A percentile compares a stretch with the other conserved stretches of the same genome.
These are phyloP conservation scores for Gymnopilus junonius DNA, from an alignment of 768 basidiomycete species.

Conservation along the genomic window DNA sequence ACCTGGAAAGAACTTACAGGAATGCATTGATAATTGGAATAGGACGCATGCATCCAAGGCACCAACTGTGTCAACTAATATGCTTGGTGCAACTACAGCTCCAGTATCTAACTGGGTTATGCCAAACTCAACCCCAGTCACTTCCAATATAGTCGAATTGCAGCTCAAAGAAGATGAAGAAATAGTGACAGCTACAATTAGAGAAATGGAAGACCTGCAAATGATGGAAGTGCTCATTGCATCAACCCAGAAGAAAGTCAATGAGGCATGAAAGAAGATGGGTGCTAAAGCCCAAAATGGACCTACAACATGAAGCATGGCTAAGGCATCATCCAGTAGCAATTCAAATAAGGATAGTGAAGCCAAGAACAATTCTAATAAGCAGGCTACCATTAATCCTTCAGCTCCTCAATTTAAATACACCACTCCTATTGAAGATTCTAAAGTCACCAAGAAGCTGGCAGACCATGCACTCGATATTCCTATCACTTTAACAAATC, in stretches of 20 bases:
- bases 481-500: constrained; percentile 15
- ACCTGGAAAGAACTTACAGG: constrained; percentile 12
- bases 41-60: not conserved
- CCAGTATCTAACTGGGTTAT: not conserved
- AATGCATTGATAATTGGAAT: constrained; percentile 18
- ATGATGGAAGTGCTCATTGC: constrained; percentile 1
- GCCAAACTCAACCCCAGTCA: not conserved
- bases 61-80: constrained; percentile 1
- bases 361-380: not conserved
- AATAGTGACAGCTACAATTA: not conserved
- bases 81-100: not conserved
- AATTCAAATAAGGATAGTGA: not conserved
- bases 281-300: not conserved
- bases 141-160: not conserved
- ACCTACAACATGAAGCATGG: constrained; percentile 2
- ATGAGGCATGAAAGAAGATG: constrained; percentile 2
- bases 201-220: not conserved
- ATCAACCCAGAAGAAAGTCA: constrained; percentile 6
- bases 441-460: constrained; percentile 5
- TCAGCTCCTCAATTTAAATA: constrained; percentile 14
- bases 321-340: not conserved
- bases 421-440: constrained; percentile 17
- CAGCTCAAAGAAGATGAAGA: not conserved
- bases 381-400: not conserved
- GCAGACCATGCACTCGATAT: constrained; percentile 11